Evolutionary conservation across 2,329 filamentous ascomycete species (phyloP), one percentile per base, ranked within the genome.

Genomic region (Eutypa lata): DNA sequence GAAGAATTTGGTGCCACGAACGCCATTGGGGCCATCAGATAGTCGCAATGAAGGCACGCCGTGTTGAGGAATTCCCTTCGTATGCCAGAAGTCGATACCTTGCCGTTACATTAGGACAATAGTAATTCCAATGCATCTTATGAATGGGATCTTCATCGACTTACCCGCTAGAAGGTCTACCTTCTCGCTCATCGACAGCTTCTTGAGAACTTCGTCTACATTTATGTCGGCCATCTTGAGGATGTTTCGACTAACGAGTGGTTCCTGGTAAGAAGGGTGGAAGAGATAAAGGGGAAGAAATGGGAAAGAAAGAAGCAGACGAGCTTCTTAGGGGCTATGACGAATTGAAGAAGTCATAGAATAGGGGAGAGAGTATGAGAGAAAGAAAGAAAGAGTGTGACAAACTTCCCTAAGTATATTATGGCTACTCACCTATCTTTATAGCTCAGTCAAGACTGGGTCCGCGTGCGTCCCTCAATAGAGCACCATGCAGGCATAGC

Each of bases 51-150:
- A 83, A 6, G 86, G 86, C 33, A 89, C 76, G 2, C 81, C 80
- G 61, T 84, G 77, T 21, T 81, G 67, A 10, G 82, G 81, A 7
- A 89, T 73, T 14, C 80, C 68, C 59, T 82, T 80, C 33, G 86
- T 87, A 62, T 88, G 83, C 86, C 86, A 89, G 63, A 88, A 88
- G 69, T 89, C 86, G 58, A 80, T 77, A 52, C 83, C 83, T 80
- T 52, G 26, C 51, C 24, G 48, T 47, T 37, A 46, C 38, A 22
- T 26, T 11, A 7, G 26, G 35, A 42, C 43, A 48, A 43, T 56
- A 2, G 48, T 45, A n/a, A 54, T 21, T 40, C 40, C 19, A 19
- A 13, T 33, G 43, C 24, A 22, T 28, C 18, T 26, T 26, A 19
- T 51, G 22, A n/a, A 24, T n/a, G 14, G 24, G 7, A 14, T 19